Base-by-base conservation (phyloP, 176 grass and related monocot genomes). In the Areca catechu region DNA sequence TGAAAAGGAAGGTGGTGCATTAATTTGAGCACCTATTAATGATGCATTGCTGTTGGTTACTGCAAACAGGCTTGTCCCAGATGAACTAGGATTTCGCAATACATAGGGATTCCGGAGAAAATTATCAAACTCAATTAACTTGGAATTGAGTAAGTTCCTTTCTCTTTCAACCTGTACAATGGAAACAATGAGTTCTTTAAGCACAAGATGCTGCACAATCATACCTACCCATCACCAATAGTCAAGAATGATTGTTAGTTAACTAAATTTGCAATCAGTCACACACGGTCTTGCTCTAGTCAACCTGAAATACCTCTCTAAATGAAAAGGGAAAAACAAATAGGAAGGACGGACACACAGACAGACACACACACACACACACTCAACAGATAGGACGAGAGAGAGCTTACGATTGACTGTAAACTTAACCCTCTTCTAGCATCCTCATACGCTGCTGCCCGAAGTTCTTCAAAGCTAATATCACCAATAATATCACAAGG, bases 401-500 rank as follows among this genome's bases (percentile, higher is more conserved):
- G 18, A 63, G 20, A 53, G 53, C 79, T 78, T 84, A 96, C 92
- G 72, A 96, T 88, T 56, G 92, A 85, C 62, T 85, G 80, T 60
- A 96, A 37, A 69, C 52, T 68, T 68, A 69, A 66, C 61, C 92
- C 83, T 72, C 79, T 80, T 51, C 74, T 87, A 22, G 80, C 74
- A 61, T 96, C 80, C 53, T 88, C 83, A 29, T 96, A 96, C 17
- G 92, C 92, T 71, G 76, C 59, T 71, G 86, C 68, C 54, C 86
- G 79, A 50, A 90, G 68, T 71, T 96, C 92, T 72, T 96, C 92
- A 24, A 69, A 82, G 69, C 92, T 90, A 78, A 80, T 51, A 71
- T 96, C 92, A 49, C 92, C 92, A 25, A 25, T 54, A 60, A 96
- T 79, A 60, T 96, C 86, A 52, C 92, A 96, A 71, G 86, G 80